Percentiles rank a stretch among this genome's conserved stretches.
phyloP scores from a whole-genome alignment of 2,329 filamentous ascomycete species.

The Plectosphaerella sp. region DNA sequence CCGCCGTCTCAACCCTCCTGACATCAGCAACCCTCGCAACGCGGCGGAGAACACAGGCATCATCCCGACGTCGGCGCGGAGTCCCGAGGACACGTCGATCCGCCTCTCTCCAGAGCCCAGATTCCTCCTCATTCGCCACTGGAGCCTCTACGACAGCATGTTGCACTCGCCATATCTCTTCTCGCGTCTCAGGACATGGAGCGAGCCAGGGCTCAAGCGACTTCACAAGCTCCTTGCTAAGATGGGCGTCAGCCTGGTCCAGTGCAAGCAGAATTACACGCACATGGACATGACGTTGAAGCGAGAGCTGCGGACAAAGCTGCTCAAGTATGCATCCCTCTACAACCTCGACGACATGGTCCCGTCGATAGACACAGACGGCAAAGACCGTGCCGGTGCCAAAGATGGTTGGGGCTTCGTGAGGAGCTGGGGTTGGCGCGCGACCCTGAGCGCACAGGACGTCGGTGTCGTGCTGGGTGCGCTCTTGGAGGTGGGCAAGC shows the following conservation, averaged over 20 bases:
- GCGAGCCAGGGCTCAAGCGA: slow-evolving; percentile 79
- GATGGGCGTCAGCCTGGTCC: slow-evolving; percentile 91
- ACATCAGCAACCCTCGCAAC: slow-evolving; percentile 56
- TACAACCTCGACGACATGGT: slow-evolving; percentile 95
- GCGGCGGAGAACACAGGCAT: slow-evolving; percentile 68
- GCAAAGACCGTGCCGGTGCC: slow-evolving; percentile 62
- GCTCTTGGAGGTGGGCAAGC: slow-evolving; percentile 83
- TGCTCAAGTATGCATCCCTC: slow-evolving; percentile 86
- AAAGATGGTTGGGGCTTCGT: slow-evolving; percentile 98
- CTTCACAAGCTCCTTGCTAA: slow-evolving; percentile 93
- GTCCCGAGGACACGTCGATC: slow-evolving; percentile 88
- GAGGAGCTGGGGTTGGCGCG: slow-evolving; percentile 95
- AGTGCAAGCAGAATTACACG: slow-evolving; percentile 92
- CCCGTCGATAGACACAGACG: slow-evolving; percentile 69
- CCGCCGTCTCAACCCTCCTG: slow-evolving; percentile 81
- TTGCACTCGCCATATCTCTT: slow-evolving; percentile 94
- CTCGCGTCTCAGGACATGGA: slow-evolving; percentile 90
- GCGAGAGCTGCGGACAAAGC: slow-evolving; percentile 74
- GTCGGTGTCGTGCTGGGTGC: slow-evolving; percentile 90
- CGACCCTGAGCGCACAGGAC: slow-evolving; percentile 87
- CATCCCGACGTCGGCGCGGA: slow-evolving; percentile 83
- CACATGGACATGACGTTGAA: slow-evolving; percentile 99
- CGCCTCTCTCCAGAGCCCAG: slow-evolving; percentile 89
- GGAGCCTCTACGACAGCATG: slow-evolving; percentile 98
- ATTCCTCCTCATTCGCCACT: slow-evolving; percentile 89